phyloP scores from a whole-genome alignment of 192 early-diverging fungal species.

The Dissophora globulifera region DNA sequence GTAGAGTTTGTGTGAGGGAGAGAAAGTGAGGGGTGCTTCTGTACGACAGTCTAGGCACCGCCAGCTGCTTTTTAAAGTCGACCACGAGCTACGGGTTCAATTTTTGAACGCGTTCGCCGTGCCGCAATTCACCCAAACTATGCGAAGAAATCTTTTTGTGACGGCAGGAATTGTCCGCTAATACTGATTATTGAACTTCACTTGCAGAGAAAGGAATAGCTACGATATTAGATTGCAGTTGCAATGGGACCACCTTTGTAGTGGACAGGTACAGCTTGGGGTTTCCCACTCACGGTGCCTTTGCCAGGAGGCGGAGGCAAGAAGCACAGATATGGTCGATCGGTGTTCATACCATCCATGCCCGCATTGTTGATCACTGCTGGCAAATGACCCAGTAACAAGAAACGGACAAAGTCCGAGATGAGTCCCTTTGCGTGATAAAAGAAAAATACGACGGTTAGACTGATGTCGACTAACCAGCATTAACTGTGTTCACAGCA shows the following conservation, averaged over 20 bases:
- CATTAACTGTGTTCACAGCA: not conserved
- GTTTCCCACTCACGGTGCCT: conserved; percentile 2
- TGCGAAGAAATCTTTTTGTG: too few species aligned
- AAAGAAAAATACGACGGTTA: not conserved
- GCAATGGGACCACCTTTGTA: conserved; percentile 8
- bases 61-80: too few species aligned
- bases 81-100: too few species aligned
- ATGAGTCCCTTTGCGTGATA: conserved; percentile 16
- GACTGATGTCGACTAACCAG: not conserved
- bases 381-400: conserved; percentile 2
- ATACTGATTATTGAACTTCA: too few species aligned
- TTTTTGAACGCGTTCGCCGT: not conserved
- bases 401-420: conserved; percentile 15
- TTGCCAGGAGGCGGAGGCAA: conserved; percentile 10
- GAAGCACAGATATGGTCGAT: conserved; percentile 22
- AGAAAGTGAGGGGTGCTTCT: too few species aligned
- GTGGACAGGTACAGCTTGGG: conserved; percentile 15
- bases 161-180: too few species aligned
- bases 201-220: too few species aligned
- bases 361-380: conserved; percentile 11
- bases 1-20: too few species aligned
- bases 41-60: too few species aligned
- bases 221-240: not conserved
- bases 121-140: not conserved
- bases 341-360: conserved; percentile 34